Conservation (phyloP, 768 basidiomycete species). For the Pleurotus pulmonarius region DNA sequence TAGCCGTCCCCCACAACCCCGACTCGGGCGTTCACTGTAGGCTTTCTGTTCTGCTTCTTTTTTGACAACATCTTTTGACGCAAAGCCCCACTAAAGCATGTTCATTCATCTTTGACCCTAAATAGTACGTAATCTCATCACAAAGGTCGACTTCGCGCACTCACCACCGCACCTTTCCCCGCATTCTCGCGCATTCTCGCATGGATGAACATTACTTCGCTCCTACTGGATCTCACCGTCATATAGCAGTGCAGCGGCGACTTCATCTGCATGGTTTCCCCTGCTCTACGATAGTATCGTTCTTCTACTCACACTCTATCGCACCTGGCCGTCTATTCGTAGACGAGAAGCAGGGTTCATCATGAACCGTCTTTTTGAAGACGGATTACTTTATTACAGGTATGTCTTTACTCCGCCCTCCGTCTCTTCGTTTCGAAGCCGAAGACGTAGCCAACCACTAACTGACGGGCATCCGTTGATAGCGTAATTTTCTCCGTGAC, state of each 20-base stretch:
- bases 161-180: neutral
- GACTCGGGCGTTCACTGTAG: conserved; percentile 32
- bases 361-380: conserved; percentile 37
- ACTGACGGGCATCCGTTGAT: neutral
- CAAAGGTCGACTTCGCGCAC: neutral
- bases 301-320: conserved; percentile 33
- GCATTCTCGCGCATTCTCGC: no score
- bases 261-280: conserved; percentile 50
- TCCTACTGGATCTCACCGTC: conserved; percentile 7
- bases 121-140: neutral
- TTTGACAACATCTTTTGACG: neutral
- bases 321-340: conserved; percentile 32
- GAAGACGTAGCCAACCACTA: no score
- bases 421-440: neutral
- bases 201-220: no score
- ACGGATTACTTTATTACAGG: conserved; percentile 46
- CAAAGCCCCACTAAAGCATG: neutral
- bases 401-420: conserved; percentile 12
- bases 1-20: conserved; percentile 40
- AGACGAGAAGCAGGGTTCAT: conserved; percentile 30
- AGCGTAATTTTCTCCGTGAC: conserved; percentile 45
- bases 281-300: conserved; percentile 45
- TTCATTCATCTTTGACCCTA: conserved; percentile 2
- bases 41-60: neutral
- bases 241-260: conserved; percentile 32